Evolutionary conservation across 1,139 yeast species (phyloP), one percentile per base, ranked within the genome.

Genomic region (Saccharomyces hybrid): DNA sequence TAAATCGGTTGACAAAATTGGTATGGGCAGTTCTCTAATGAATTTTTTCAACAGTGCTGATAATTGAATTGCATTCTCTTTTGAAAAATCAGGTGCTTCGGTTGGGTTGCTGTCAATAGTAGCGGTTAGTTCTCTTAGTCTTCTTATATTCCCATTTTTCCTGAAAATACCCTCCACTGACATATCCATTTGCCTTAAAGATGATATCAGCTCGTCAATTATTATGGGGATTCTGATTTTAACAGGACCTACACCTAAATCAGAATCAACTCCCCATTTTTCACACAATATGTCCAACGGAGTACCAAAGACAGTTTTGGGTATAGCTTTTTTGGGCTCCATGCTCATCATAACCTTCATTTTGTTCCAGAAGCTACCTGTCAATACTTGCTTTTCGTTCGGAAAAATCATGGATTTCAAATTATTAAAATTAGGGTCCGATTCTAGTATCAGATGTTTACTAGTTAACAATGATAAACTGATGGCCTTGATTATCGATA

Each of bases 101-200:
- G 82, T 79, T 1, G 97, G 96, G 62, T 80, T 78, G 56, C 79
- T 76, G 71, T 95, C 95, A 61, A 91, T 86, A 57, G 77, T 80
- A 53, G 83, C 90, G 0, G 91, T 81, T 57, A 91, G 75, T 62
- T 85, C 89, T 61, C 86, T 82, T 52, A 93, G 75, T 50, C 88
- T 80, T 64, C 91, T 84, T 65, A 95, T 93, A 66, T 95, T 95
- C 66, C 99, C 99, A 68, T 95, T 95, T 67, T 91, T 87, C 65
- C 99, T 80, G 76, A 95, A 95, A 8, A 95, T 87, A 56, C 99
- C 99, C 71, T 93, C 99, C 21, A 90, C 93, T 2, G 97, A 88
- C 88, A 95, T 85, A 73, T 93, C 98, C 76, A 88, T 89, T 57
- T 88, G 95, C 56, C 88, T 81, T 75, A 95, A 81, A 0, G 96